Evolutionary conservation across 345 rosid species (phyloP).

Genomic region (Rhizophora apiculata): DNA sequence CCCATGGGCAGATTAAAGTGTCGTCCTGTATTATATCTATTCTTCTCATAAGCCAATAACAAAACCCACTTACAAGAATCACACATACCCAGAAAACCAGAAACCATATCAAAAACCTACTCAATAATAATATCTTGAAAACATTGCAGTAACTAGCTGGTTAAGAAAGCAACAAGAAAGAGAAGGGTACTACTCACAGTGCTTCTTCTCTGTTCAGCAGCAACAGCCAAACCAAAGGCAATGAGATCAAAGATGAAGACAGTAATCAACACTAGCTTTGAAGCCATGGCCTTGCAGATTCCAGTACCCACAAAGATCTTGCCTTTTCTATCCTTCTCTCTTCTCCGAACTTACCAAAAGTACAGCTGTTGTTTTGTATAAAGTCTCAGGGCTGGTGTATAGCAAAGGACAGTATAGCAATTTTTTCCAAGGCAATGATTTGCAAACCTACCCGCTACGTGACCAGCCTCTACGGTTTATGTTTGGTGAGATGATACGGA

Average conservation of each 20-base stretch:
- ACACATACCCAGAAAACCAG: neutral
- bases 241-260: constrained; percentile 76
- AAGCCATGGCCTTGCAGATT: constrained; percentile 58
- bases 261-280: constrained; percentile 58
- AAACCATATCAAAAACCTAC: neutral
- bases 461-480: no score
- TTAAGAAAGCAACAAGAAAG: neutral
- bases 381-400: neutral
- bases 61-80: constrained; percentile 10
- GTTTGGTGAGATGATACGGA: no score
- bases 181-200: constrained; percentile 47
- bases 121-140: neutral
- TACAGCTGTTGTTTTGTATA: neutral
- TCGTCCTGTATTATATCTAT: neutral
- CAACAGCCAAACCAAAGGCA: constrained; percentile 91
- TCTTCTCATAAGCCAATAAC: constrained; percentile 1
- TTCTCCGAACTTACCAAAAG: neutral
- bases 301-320: constrained; percentile 27
- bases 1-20: no score
- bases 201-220: constrained; percentile 96
- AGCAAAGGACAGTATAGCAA: constrained; percentile 44
- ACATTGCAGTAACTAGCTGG: neutral
- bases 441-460: neutral
- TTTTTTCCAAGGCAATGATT: neutral
- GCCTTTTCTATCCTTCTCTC: constrained; percentile 13